phyloP scores from a whole-genome alignment of 352 stramenopile genomes.

The Phytophthora constricta region DNA sequence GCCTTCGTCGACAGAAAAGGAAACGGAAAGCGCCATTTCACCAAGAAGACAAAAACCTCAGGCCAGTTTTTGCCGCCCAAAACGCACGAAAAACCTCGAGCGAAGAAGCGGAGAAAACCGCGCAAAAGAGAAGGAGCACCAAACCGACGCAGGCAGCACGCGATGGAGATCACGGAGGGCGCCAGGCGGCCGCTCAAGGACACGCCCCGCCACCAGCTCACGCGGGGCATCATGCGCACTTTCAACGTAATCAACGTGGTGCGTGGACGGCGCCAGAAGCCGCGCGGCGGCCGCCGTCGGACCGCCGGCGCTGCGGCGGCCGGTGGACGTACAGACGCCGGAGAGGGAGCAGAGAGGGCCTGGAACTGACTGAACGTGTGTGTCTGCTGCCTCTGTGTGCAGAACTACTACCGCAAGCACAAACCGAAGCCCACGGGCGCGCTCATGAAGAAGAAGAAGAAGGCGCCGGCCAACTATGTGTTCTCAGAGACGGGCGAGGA shows the following conservation, averaged over 20 bases:
- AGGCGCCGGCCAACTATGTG: slow-evolving; percentile 59
- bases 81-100: slow-evolving; percentile 20
- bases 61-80: background rate
- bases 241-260: slow-evolving; percentile 97
- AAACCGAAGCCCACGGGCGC: slow-evolving; percentile 59
- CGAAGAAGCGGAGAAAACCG: slow-evolving; percentile 13
- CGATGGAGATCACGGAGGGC: slow-evolving; percentile 33
- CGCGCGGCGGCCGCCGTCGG: no score
- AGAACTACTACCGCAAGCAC: slow-evolving; percentile 88
- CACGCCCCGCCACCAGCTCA: slow-evolving; percentile 83
- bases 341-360: background rate
- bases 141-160: slow-evolving; percentile 30
- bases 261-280: no score
- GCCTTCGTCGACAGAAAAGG: background rate
- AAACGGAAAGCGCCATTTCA: background rate
- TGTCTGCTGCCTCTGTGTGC: slow-evolving; percentile 12
- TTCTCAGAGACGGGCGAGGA: slow-evolving; percentile 65
- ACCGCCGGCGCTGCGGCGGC: no score
- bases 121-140: slow-evolving; percentile 6
- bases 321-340: background rate
- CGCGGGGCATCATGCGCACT: slow-evolving; percentile 94
- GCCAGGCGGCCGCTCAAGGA: slow-evolving; percentile 39
- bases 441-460: slow-evolving; percentile 70
- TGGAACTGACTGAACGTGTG: background rate
- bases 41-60: background rate